Conservation (phyloP, 306 rosid species). For the Cucurbita maxima region DNA sequence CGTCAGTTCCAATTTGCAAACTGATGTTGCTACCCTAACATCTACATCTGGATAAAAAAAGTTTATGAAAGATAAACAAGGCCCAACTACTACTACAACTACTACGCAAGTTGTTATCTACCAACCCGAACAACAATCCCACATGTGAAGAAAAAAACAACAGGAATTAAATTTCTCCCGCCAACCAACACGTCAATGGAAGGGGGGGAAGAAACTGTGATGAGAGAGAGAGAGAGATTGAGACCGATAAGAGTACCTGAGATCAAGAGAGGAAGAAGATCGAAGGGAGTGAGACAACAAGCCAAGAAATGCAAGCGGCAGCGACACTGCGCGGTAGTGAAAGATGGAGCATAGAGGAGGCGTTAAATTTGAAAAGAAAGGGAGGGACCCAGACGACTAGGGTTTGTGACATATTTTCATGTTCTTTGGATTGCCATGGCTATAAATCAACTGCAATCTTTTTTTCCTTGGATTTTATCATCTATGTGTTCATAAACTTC, state of each 20-base stretch:
- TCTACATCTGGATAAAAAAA: background rate
- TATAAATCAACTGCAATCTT: too few relatives aligned
- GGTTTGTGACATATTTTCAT: background rate
- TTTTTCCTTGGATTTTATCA: too few relatives aligned
- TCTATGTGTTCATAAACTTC: too few relatives aligned
- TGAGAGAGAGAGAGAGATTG: background rate
- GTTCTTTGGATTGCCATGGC: too few relatives aligned
- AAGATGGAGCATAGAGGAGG: background rate
- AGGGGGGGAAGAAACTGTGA: background rate
- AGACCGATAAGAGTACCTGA: background rate
- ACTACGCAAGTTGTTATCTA: background rate
- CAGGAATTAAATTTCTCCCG: too few relatives aligned
- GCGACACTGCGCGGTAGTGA: background rate
- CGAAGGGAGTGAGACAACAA: background rate
- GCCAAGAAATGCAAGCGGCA: background rate
- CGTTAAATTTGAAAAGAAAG: background rate
- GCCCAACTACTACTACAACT: background rate
- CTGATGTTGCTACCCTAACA: background rate
- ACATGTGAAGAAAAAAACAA: background rate
- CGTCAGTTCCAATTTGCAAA: background rate
- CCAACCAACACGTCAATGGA: background rate
- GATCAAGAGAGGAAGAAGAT: background rate
- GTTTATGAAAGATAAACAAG: background rate
- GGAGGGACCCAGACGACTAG: background rate
- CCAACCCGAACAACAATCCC: background rate